Conservation (phyloP, 129 eudicot species). For the Gnaphalium uliginosum region DNA sequence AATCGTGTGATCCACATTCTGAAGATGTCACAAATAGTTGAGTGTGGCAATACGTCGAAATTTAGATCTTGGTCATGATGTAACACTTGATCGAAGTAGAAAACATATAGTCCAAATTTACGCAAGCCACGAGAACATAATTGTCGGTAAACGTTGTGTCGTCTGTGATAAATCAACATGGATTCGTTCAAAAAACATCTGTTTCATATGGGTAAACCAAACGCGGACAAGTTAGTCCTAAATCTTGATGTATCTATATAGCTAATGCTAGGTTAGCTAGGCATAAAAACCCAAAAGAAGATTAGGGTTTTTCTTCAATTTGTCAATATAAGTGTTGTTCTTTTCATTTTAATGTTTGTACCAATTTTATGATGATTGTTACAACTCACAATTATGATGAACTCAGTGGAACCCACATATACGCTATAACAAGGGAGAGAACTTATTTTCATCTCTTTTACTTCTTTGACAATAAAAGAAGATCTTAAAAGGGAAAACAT, state of each 20-base stretch:
- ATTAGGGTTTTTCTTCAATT: conserved; percentile 26
- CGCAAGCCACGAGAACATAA: background rate
- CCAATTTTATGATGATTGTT: too few species aligned
- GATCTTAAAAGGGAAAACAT: background rate
- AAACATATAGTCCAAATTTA: background rate
- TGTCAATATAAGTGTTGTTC: background rate
- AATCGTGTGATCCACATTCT: background rate
- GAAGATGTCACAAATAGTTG: background rate
- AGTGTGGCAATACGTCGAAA: background rate
- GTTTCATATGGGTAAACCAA: background rate
- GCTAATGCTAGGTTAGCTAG: conserved; percentile 17
- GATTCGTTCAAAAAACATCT: background rate
- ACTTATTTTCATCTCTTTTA: background rate
- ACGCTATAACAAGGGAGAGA: too few species aligned
- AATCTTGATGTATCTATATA: conserved; percentile 4
- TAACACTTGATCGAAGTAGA: conserved; percentile 17
- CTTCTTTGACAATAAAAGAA: conserved; percentile 18
- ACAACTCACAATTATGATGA: conserved; percentile 8
- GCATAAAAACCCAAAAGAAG: conserved; percentile 3
- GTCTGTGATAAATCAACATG: background rate
- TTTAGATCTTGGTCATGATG: conserved; percentile 8
- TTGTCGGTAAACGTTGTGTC: conserved; percentile 17
- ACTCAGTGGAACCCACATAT: conserved; percentile 23
- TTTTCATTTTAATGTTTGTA: too few species aligned
- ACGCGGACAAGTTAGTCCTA: conserved; percentile 16